These are phyloP conservation scores for Fusarium nodosum DNA, from an alignment of 2,329 filamentous ascomycete species.

Conservation along the genomic window DNA sequence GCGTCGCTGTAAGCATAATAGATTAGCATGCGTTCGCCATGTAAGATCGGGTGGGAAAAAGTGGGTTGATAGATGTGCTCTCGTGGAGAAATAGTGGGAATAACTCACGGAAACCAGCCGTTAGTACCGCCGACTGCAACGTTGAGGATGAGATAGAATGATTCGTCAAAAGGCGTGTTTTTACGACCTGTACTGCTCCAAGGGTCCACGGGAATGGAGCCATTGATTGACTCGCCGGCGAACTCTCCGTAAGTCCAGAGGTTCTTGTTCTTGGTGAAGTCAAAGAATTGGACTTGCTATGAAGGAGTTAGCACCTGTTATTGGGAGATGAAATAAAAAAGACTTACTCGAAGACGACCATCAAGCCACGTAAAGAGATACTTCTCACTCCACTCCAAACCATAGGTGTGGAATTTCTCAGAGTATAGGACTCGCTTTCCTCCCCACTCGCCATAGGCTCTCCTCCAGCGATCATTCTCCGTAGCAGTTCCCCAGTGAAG, in stretches of 20 bases:
- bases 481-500: slow-evolving; percentile 60
- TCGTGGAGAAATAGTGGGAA: not conserved
- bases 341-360: slow-evolving; percentile 55
- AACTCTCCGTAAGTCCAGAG: slow-evolving; percentile 57
- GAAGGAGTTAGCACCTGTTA: not conserved
- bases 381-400: slow-evolving; percentile 64
- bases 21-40: slow-evolving; percentile 24
- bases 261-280: slow-evolving; percentile 54
- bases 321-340: slow-evolving; percentile 7
- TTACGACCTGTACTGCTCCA: slow-evolving; percentile 56
- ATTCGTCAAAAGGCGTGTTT: slow-evolving; percentile 64
- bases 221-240: slow-evolving; percentile 56
- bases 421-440: slow-evolving; percentile 55
- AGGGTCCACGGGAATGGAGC: slow-evolving; percentile 58
- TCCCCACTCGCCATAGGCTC: slow-evolving; percentile 51
- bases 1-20: slow-evolving; percentile 52
- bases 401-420: slow-evolving; percentile 63
- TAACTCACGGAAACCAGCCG: slow-evolving; percentile 60
- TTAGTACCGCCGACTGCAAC: slow-evolving; percentile 64
- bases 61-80: not conserved
- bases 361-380: slow-evolving; percentile 67
- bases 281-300: slow-evolving; percentile 48
- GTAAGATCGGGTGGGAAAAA: slow-evolving; percentile 14
- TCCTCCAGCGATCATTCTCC: slow-evolving; percentile 51
- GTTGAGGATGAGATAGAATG: slow-evolving; percentile 65